Conservation (phyloP, 2,329 filamentous ascomycete genomes). For the Immersiporthe knoxdaviesiana region DNA sequence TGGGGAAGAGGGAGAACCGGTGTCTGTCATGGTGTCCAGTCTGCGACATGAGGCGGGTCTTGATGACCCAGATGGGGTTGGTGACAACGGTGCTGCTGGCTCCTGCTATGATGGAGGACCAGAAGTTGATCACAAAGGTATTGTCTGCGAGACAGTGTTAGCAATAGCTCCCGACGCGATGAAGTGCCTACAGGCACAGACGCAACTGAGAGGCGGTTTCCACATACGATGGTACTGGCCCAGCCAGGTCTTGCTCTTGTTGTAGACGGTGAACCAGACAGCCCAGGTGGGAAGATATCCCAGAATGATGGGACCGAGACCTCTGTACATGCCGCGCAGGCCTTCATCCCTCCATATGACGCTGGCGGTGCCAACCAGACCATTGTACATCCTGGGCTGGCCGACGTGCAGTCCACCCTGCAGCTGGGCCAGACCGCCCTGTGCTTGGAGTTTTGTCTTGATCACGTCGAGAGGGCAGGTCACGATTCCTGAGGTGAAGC, state of each 20-base stretch:
- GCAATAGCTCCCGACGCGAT: conserved; percentile 28
- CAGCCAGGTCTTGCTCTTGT: conserved; percentile 79
- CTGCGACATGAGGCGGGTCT: conserved; percentile 97
- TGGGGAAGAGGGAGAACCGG: conserved; percentile 51
- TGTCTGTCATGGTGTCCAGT: conserved; percentile 52
- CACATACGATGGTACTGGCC: conserved; percentile 65
- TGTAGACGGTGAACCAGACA: conserved; percentile 96
- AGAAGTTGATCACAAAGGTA: conserved; percentile 77
- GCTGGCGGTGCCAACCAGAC: conserved; percentile 81
- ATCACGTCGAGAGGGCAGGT: conserved; percentile 98
- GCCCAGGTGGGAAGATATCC: conserved; percentile 98
- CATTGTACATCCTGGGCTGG: conserved; percentile 72
- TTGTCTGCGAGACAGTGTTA: conserved; percentile 60
- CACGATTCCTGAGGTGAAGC: conserved; percentile 89
- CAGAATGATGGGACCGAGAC: conserved; percentile 89
- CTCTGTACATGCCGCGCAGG: conserved; percentile 86
- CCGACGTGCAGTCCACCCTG: conserved; percentile 53
- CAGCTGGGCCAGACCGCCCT: conserved; percentile 74
- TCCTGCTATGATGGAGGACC: conserved; percentile 88
- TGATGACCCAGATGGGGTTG: conserved; percentile 99
- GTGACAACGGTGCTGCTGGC: conserved; percentile 92
- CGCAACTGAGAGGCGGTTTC: background rate
- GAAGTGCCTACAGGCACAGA: background rate
- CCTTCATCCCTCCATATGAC: conserved; percentile 90
- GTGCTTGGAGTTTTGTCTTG: conserved; percentile 96